Percentiles rank a stretch among this genome's conserved stretches.
Evolutionary conservation across 2,329 filamentous ascomycete species (phyloP).

Genomic region (Sarocladium strictum): DNA sequence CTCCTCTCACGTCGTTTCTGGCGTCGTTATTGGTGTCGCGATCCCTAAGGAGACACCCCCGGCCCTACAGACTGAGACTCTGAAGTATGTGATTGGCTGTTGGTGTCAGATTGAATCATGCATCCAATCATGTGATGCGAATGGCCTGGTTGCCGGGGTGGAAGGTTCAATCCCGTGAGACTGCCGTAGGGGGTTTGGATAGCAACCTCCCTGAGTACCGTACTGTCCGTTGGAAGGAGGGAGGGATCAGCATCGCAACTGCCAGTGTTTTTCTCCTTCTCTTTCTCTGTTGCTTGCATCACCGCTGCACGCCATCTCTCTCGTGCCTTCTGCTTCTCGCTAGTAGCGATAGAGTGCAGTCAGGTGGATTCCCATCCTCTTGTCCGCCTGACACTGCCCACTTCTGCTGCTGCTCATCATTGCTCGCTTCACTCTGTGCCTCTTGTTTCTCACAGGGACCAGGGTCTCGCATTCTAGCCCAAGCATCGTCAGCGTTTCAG

Average conservation of each 20-base stretch:
- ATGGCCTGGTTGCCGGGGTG: not conserved
- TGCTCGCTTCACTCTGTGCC: not conserved
- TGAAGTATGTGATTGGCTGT: not conserved
- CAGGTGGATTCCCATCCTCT: not conserved
- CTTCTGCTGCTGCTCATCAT: not conserved
- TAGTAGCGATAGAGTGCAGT: too few species aligned
- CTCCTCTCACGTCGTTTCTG: not conserved
- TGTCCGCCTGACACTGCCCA: not conserved
- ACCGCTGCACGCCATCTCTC: not conserved
- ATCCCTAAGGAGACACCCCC: conserved; percentile 2
- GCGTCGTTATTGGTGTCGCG: not conserved
- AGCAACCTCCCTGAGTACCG: not conserved
- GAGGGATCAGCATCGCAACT: not conserved
- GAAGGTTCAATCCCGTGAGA: conserved; percentile 1
- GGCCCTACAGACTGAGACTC: not conserved
- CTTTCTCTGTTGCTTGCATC: not conserved
- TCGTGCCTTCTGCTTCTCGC: too few species aligned
- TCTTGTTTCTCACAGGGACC: not conserved
- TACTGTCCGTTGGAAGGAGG: too few species aligned
- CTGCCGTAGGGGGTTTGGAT: not conserved
- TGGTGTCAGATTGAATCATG: not conserved
- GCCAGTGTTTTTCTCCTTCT: not conserved
- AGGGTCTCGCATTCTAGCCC: not conserved
- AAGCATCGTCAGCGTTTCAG: conserved; percentile 5
- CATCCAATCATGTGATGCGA: conserved; percentile 6